Conservation (phyloP, 1,139 yeast species). For the Pichia sp. region DNA sequence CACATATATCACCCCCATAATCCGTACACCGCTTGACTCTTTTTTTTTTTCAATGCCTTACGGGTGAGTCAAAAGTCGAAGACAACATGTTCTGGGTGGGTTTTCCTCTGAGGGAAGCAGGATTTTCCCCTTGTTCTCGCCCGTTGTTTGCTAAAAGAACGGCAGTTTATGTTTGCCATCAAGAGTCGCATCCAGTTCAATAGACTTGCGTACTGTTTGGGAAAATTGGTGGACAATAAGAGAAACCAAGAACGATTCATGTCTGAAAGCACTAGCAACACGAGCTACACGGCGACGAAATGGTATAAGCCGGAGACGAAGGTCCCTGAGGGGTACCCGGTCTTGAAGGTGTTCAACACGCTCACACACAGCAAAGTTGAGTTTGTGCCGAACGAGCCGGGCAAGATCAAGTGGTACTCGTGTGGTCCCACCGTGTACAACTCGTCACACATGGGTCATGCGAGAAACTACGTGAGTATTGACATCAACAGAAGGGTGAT, state of each 20-base stretch:
- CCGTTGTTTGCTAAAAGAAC: not conserved
- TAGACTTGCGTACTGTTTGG: not conserved
- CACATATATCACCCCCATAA: not conserved
- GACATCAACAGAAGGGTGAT: slow-evolving; percentile 88
- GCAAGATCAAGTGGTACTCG: slow-evolving; percentile 86
- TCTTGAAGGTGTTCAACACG: slow-evolving; percentile 62
- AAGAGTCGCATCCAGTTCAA: not conserved
- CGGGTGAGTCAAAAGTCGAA: not conserved
- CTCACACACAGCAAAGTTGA: slow-evolving; percentile 77
- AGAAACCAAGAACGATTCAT: not conserved
- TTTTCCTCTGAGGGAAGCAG: not conserved
- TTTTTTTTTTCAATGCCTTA: not conserved
- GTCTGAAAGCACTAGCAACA: slow-evolving; percentile 1
- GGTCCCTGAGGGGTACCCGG: slow-evolving; percentile 19
- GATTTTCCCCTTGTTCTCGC: not conserved
- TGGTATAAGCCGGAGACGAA: slow-evolving; percentile 30
- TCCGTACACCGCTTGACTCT: slow-evolving; percentile 1
- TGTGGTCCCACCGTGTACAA: slow-evolving; percentile 99
- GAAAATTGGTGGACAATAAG: not conserved
- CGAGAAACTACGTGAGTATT: slow-evolving; percentile 90
- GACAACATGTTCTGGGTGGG: not conserved
- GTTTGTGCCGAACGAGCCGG: slow-evolving; percentile 60
- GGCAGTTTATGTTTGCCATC: not conserved
- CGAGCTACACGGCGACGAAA: slow-evolving; percentile 17
- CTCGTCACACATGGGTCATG: slow-evolving; percentile 98